Conservation (phyloP, 2,329 filamentous ascomycete species). For the Pezizomycotina sp. region DNA sequence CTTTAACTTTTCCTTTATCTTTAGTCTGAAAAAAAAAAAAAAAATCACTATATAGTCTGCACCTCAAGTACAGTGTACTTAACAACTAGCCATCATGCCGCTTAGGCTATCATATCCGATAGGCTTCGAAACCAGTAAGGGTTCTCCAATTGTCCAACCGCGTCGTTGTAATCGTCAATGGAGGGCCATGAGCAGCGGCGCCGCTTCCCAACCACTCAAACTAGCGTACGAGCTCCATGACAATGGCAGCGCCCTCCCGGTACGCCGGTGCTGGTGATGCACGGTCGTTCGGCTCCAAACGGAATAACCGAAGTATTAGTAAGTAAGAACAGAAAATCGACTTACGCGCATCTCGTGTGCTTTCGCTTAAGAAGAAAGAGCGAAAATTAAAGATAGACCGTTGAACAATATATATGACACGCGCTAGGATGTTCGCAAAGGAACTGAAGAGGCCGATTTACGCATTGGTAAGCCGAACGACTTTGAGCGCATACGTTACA, state of each 20-base stretch:
- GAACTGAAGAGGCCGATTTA: constrained; percentile 69
- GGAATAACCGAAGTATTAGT: constrained; percentile 87
- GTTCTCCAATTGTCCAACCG: too few relatives aligned
- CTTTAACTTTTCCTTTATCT: too few relatives aligned
- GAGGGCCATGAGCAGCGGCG: too few relatives aligned
- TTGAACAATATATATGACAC: constrained; percentile 1
- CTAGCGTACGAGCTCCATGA: constrained; percentile 47
- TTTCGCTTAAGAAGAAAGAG: background rate
- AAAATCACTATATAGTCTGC: too few relatives aligned
- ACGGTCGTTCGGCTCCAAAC: constrained; percentile 87
- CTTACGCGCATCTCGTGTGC: background rate
- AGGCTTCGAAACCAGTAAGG: too few relatives aligned
- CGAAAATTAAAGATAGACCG: background rate
- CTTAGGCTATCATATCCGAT: too few relatives aligned
- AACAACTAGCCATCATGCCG: too few relatives aligned
- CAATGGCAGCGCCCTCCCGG: constrained; percentile 29
- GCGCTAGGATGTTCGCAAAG: constrained; percentile 53
- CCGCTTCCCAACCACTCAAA: too few relatives aligned
- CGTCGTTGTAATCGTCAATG: too few relatives aligned
- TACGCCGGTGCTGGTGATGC: constrained; percentile 70
- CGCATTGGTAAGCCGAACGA: constrained; percentile 48
- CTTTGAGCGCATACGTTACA: background rate
- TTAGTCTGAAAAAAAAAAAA: too few relatives aligned
- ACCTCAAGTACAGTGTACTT: too few relatives aligned
- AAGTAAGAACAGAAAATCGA: constrained; percentile 45